Base-by-base conservation (phyloP, 192 early-diverging fungal genomes). In the Rhizophagus prolifer region DNA sequence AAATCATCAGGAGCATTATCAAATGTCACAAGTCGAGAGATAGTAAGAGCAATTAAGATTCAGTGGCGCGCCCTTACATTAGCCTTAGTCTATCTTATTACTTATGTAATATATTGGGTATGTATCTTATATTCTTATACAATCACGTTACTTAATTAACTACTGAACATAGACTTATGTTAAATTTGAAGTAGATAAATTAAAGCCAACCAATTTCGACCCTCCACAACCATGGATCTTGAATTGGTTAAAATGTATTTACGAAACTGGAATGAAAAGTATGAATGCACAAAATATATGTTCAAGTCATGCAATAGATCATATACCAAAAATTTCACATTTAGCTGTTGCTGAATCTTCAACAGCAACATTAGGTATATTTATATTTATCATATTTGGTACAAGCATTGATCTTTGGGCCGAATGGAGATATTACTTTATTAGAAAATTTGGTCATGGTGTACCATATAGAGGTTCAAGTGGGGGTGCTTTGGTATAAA, bases 21-120 rank as follows among this genome's bases (percentile, higher is more conserved):
- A n/a, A 26, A 26, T 28, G n/a, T 70, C 8, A 50, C 68, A 3
- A 7, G 44, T 28, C 21, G 30, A 26, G 68, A 70, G 21, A 23
- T 70, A 13, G 10, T 70, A 13, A 70, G 23, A 21, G 68, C 26
- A 23, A 26, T 70, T 28, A 70, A 25, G 5, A 30, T 70, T 23
- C 68, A 70, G 46, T 70, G 68, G 68, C 68, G 68, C 25, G 38
- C 44, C 30, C 44, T 70, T 14, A 47, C 54, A 25, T 50, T 70
- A 50, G 41, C 68, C 14, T 13, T 70, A 46, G 4, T 70, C 26
- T 12, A 30, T 21, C 4, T 70, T 4, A 13, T 70, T 30, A 50
- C 68, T 30, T 70, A 19, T 28, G 50, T 26, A 9, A 9, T 70
- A n/a, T 70, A 25, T 70, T 26, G n/a, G 68, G 68, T 70, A 50